Evolutionary conservation across 179 eudicot genomes (phyloP).

Genomic region (Patellifolia procumbens): DNA sequence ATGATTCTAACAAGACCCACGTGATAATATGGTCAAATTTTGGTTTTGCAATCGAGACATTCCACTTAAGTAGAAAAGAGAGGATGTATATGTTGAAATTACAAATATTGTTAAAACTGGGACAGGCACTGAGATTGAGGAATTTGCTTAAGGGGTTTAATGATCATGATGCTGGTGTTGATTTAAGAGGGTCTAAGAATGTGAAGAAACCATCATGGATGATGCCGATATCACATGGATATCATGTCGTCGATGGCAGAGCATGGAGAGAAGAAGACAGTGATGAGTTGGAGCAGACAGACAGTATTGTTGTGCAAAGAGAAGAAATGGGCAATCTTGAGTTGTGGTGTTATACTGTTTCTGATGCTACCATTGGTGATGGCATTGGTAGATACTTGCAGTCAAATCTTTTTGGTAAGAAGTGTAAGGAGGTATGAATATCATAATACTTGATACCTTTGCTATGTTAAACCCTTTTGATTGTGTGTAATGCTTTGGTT

Average conservation of each 20-base stretch:
- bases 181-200: slow-evolving; percentile 27
- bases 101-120: not conserved
- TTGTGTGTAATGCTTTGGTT: not conserved
- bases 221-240: slow-evolving; percentile 67
- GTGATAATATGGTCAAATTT: too few species aligned
- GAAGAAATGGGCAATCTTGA: slow-evolving; percentile 57
- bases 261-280: slow-evolving; percentile 23
- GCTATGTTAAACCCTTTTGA: not conserved
- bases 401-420: slow-evolving; percentile 53
- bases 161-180: slow-evolving; percentile 22
- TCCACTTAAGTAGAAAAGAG: too few species aligned
- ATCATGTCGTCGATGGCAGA: slow-evolving; percentile 48
- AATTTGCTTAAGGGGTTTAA: slow-evolving; percentile 28
- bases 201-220: slow-evolving; percentile 57
- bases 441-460: not conserved
- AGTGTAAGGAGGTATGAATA: slow-evolving; percentile 50
- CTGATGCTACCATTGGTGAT: slow-evolving; percentile 41
- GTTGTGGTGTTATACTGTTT: slow-evolving; percentile 65
- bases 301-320: slow-evolving; percentile 59
- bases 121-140: slow-evolving; percentile 45
- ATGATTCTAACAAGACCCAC: too few species aligned
- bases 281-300: slow-evolving; percentile 31
- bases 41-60: too few species aligned
- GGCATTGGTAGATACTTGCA: slow-evolving; percentile 54
- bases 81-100: too few species aligned